Percentiles rank a stretch among this genome's conserved stretches.
Evolutionary conservation across 2,329 filamentous ascomycete species (phyloP).

Genomic region (Hirsutella minnesotensis): DNA sequence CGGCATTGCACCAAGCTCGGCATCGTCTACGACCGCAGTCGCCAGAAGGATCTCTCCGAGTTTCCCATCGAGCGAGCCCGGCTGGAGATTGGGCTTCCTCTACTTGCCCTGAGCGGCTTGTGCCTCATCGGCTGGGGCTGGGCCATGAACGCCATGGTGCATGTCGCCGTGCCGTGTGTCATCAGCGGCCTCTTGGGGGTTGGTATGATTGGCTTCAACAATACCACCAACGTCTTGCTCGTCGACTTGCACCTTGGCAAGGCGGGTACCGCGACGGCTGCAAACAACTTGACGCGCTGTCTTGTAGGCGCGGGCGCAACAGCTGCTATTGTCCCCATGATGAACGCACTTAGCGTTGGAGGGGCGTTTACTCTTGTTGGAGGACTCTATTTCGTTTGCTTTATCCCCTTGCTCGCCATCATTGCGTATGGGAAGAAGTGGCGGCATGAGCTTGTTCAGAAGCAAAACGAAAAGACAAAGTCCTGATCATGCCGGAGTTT

Average conservation of each 20-base stretch:
- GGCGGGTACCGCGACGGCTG: conserved; percentile 41
- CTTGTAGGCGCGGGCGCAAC: conserved; percentile 40
- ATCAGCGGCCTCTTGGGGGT: conserved; percentile 34
- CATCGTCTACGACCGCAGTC: conserved; percentile 39
- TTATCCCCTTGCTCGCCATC: conserved; percentile 27
- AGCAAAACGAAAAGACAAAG: conserved; percentile 3
- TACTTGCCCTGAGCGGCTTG: conserved; percentile 36
- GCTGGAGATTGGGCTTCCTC: conserved; percentile 35
- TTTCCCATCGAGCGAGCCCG: conserved; percentile 42
- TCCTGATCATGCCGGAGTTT: conserved; percentile 4
- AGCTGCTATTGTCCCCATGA: conserved; percentile 39
- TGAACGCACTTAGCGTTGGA: conserved; percentile 35
- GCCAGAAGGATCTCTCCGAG: conserved; percentile 32
- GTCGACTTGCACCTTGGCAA: conserved; percentile 42
- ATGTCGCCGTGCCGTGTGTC: conserved; percentile 33
- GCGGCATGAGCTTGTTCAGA: conserved; percentile 21
- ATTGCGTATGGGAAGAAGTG: conserved; percentile 31
- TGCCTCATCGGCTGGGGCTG: conserved; percentile 40
- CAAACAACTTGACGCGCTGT: conserved; percentile 44
- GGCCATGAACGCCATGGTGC: conserved; percentile 29
- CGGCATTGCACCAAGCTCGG: conserved; percentile 43
- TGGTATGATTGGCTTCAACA: conserved; percentile 41
- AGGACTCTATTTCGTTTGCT: conserved; percentile 25
- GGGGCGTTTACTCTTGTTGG: conserved; percentile 40
- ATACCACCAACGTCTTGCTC: conserved; percentile 38